Conservation (phyloP, 2,329 filamentous ascomycete species). For the Talaromyces sp. region DNA sequence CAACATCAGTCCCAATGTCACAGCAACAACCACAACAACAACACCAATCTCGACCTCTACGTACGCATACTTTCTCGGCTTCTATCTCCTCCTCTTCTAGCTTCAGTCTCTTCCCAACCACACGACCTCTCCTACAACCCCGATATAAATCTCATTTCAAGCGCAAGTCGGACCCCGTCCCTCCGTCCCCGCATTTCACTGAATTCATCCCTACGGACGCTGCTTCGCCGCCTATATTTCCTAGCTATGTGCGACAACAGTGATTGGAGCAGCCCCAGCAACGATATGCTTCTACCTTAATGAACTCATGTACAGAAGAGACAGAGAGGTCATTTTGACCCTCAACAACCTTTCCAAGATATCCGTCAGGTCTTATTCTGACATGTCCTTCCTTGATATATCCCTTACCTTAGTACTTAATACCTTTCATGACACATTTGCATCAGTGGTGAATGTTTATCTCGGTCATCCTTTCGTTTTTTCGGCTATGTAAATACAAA, state of each 20-base stretch:
- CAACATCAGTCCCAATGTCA: neutral
- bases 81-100: constrained; percentile 6
- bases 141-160: constrained; percentile 14
- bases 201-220: constrained; percentile 8
- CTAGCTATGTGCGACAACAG: constrained; percentile 9
- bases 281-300: neutral
- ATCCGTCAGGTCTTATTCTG: neutral
- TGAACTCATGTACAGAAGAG: neutral
- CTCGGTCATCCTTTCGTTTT: no score
- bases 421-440: constrained; percentile 1
- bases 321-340: neutral
- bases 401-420: neutral
- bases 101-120: constrained; percentile 8
- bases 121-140: constrained; percentile 5
- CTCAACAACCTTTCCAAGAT: neutral
- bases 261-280: neutral
- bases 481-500: no score
- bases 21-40: neutral
- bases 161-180: constrained; percentile 15
- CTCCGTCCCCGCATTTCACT: constrained; percentile 19
- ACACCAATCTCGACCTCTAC: neutral
- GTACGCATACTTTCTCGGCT: neutral
- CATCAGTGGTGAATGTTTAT: neutral
- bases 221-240: constrained; percentile 11
- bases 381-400: neutral